A percentile compares a stretch with the other conserved stretches of the same genome.
These are phyloP conservation scores for Tylopilus sp. DNA, from an alignment of 768 basidiomycete genomes.

Conservation along the genomic window DNA sequence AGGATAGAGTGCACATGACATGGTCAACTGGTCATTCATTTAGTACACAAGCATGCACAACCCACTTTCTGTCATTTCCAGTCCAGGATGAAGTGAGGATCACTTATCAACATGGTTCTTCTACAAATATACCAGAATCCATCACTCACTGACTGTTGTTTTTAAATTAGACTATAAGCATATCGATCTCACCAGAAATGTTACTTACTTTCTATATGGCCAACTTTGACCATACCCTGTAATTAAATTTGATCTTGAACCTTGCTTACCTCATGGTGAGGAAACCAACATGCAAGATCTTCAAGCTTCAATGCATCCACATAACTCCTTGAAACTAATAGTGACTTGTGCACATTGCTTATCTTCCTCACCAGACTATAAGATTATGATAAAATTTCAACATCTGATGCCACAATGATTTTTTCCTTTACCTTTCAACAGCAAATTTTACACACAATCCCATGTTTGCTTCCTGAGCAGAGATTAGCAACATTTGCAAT, in stretches of 20 bases:
- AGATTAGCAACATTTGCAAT: constrained; percentile 4
- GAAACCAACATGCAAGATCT: constrained; percentile 1
- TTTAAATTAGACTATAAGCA: background rate
- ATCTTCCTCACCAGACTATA: background rate
- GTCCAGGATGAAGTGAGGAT: no score
- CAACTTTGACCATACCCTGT: background rate
- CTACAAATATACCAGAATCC: background rate
- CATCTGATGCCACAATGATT: rapidly evolving
- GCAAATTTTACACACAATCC: constrained; percentile 7
- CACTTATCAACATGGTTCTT: background rate
- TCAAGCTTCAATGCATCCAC: background rate
- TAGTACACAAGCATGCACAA: background rate
- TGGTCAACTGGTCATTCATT: background rate
- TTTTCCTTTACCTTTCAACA: background rate
- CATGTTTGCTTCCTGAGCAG: constrained; percentile 5
- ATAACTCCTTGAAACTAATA: background rate
- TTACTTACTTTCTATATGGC: background rate
- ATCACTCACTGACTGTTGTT: background rate
- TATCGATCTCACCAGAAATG: no score
- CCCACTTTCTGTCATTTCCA: background rate
- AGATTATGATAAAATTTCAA: background rate
- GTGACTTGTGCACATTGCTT: background rate
- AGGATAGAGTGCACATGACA: background rate
- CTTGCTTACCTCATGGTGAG: background rate
- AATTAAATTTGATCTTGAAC: no score